A percentile compares a stretch with the other conserved stretches of the same genome.
Evolutionary conservation across 23 red algal genomes (phyloP).

Genomic region (Agarophyton chilense): DNA sequence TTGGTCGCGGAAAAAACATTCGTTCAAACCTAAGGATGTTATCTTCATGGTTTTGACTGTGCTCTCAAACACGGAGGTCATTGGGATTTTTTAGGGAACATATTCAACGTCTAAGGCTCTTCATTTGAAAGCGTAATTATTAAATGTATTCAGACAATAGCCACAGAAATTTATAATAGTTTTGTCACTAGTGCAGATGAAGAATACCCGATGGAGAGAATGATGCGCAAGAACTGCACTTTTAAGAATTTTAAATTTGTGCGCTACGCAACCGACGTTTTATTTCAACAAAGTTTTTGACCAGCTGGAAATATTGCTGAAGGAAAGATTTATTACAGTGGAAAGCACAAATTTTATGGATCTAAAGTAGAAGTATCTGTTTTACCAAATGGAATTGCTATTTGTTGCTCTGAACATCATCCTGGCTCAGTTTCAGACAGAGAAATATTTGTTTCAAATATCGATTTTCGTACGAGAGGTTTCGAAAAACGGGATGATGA

Average conservation of each 20-base stretch:
- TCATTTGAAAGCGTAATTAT: no score
- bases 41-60: conserved; percentile 1
- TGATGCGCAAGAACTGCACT: background rate
- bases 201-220: background rate
- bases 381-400: background rate
- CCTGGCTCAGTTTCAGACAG: background rate
- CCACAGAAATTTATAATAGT: background rate
- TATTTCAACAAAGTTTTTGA: background rate
- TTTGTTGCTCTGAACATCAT: no score
- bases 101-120: background rate
- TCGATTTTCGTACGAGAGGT: no score
- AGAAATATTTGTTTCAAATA: conserved; percentile 25
- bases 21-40: conserved; percentile 2
- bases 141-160: background rate
- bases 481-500: background rate
- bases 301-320: background rate
- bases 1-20: no score
- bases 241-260: background rate
- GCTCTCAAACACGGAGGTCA: conserved; percentile 11
- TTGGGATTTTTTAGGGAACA: conserved; percentile 1
- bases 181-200: background rate
- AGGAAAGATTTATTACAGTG: background rate
- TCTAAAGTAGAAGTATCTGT: conserved; percentile 29
- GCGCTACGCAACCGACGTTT: background rate
- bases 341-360: conserved; percentile 41